Evolutionary conservation across 1,284 basidiomycete genomes (phyloP), one percentile per base, ranked within the genome.

Genomic region (Cutaneotrichosporon curvatum): DNA sequence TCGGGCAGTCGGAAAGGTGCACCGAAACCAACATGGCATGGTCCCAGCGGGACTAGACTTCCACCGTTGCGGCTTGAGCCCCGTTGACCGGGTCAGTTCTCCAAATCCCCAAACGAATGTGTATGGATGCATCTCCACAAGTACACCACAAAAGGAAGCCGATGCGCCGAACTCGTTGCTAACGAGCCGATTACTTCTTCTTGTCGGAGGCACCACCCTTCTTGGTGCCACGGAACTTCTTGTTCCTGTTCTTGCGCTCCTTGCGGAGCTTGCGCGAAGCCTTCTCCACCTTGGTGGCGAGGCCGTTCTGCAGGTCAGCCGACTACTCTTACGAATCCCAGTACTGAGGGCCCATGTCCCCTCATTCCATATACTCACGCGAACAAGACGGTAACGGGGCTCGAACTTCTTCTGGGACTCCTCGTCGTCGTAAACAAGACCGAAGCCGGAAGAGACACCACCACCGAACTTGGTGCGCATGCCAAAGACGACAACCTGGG

Each of bases 231-330:
- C 52, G 52, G 34, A 48, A 20, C 51, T 53, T 95, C 85, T 96
- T 96, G 57, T 85, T 81, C 73, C 95, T 84, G 79, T 99, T 99
- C 83, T 99, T 99, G 68, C 95, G 83, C 81, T 98, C 95, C 80
- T 98, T 97, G 75, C 95, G 85, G 74, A 98, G 83, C 76, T 98
- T 98, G 69, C 95, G 87, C 62, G 88, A 91, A 52, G 94, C 78
- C 76, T 86, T 91, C 49, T 90, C 85, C 58, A 87, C 81, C 79
- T 96, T 96, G 61, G 79, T 60, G 56, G 74, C 77, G 56, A 98
- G 76, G 56, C 91, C 90, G 65, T 44, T 48, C 44, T 23, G 23
- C 16, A 12, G 19, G 45, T 45, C 44, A 45, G 49, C 41, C n/a
- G n/a, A n/a, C n/a, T n/a, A n/a, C n/a, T n/a, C n/a, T n/a, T n/a